These are phyloP conservation scores for Xylariaceae sp. DNA, from an alignment of 2,329 filamentous ascomycete genomes.

Conservation along the genomic window DNA sequence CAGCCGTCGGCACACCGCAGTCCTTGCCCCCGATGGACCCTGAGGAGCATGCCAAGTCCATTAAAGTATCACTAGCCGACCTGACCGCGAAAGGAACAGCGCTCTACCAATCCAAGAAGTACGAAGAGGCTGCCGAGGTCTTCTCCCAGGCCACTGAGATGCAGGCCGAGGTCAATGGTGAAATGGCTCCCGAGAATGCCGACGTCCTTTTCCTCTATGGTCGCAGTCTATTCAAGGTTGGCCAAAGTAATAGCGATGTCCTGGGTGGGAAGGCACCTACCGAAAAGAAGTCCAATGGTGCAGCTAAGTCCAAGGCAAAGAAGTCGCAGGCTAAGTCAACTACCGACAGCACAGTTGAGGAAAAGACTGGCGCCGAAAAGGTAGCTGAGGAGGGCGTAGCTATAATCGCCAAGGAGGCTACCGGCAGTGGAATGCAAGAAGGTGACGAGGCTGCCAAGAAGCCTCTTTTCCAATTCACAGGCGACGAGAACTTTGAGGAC, in stretches of 20 bases:
- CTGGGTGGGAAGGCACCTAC: constrained; percentile 73
- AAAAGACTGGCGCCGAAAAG: constrained; percentile 36
- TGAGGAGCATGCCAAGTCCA: constrained; percentile 44
- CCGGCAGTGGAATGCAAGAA: constrained; percentile 33
- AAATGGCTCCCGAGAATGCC: constrained; percentile 84
- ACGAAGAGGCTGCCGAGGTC: constrained; percentile 76
- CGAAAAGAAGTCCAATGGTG: constrained; percentile 41
- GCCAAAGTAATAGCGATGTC: constrained; percentile 90
- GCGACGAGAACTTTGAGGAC: constrained; percentile 89
- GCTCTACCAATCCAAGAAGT: constrained; percentile 86
- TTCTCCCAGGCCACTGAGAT: constrained; percentile 87
- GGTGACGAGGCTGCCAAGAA: constrained; percentile 53
- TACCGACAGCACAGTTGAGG: constrained; percentile 30
- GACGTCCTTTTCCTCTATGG: constrained; percentile 94
- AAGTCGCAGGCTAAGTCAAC: constrained; percentile 36
- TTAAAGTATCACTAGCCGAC: constrained; percentile 67
- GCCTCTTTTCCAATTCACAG: constrained; percentile 84
- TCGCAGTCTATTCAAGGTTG: constrained; percentile 88
- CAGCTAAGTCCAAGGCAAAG: constrained; percentile 33
- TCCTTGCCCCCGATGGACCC: constrained; percentile 30
- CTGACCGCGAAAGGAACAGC: constrained; percentile 76
- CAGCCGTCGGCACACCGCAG: constrained; percentile 23
- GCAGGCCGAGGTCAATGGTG: constrained; percentile 87
- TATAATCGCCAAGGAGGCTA: constrained; percentile 39
- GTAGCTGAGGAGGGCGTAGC: constrained; percentile 43